These are phyloP conservation scores for Flaveria sonorensis DNA, from an alignment of 129 eudicot genomes.

Conservation along the genomic window DNA sequence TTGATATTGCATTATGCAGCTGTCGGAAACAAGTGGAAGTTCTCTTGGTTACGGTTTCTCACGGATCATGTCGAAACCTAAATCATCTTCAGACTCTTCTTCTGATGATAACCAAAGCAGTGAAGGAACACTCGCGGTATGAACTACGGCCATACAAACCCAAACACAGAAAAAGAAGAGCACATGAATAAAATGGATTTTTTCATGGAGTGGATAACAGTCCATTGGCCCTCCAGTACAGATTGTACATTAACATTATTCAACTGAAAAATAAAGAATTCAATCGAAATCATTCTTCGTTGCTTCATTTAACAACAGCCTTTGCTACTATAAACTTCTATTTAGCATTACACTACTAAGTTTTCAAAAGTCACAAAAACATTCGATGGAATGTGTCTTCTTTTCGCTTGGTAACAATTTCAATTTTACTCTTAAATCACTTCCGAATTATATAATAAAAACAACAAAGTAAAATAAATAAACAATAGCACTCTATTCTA, in stretches of 20 bases:
- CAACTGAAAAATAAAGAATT: constrained; percentile 26
- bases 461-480: too few relatives aligned
- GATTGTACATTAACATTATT: constrained; percentile 53
- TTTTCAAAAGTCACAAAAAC: background rate
- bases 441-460: too few relatives aligned
- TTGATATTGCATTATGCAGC: constrained; percentile 52
- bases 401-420: too few relatives aligned
- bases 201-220: constrained; percentile 37
- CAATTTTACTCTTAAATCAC: too few relatives aligned
- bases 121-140: constrained; percentile 74
- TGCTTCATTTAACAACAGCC: background rate
- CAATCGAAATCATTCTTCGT: constrained; percentile 17
- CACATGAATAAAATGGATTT: constrained; percentile 6
- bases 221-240: constrained; percentile 38
- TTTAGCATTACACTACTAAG: background rate
- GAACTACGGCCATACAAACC: constrained; percentile 12
- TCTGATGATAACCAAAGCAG: constrained; percentile 64
- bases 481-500: too few relatives aligned
- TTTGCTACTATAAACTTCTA: background rate
- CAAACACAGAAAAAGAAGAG: background rate
- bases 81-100: constrained; percentile 38
- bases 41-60: constrained; percentile 92
- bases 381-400: background rate
- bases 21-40: constrained; percentile 86
- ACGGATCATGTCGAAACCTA: constrained; percentile 56